Conservation (phyloP, 805 yeast genomes). For the Saccharomyces kudriavzevii region DNA sequence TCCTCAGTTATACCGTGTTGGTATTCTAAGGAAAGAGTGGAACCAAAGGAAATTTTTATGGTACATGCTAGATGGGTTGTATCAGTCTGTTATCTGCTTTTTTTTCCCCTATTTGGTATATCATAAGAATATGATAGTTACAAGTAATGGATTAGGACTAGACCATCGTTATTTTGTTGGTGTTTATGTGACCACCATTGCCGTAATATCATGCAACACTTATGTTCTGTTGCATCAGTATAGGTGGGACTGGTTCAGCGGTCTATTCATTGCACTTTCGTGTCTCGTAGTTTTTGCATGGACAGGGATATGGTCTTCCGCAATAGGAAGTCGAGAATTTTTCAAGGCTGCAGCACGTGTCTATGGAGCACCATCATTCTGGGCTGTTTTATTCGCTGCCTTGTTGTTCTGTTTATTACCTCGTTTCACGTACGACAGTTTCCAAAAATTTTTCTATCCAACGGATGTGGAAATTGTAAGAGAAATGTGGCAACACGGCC, state of each 20-base stretch:
- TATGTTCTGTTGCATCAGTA: conserved; percentile 60
- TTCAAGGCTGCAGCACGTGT: conserved; percentile 59
- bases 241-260: conserved; percentile 76
- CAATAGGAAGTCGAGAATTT: conserved; percentile 46
- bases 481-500: conserved; percentile 61
- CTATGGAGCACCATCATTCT: conserved; percentile 52
- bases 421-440: conserved; percentile 52
- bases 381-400: conserved; percentile 67
- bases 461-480: conserved; percentile 65
- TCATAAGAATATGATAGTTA: conserved; percentile 36
- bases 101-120: conserved; percentile 63
- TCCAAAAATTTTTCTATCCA: conserved; percentile 47
- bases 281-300: conserved; percentile 57
- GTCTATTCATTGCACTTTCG: conserved; percentile 48
- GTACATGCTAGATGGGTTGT: conserved; percentile 71
- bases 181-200: conserved; percentile 54
- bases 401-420: conserved; percentile 58
- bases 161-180: conserved; percentile 75
- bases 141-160: conserved; percentile 46
- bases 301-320: conserved; percentile 74
- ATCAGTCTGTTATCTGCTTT: conserved; percentile 64
- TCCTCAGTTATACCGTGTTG: conserved; percentile 67
- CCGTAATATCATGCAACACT: conserved; percentile 58
- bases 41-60: conserved; percentile 55
- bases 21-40: conserved; percentile 69